These are phyloP conservation scores for Penicillium thymicola DNA, from an alignment of 2,329 filamentous ascomycete species.

Conservation along the genomic window DNA sequence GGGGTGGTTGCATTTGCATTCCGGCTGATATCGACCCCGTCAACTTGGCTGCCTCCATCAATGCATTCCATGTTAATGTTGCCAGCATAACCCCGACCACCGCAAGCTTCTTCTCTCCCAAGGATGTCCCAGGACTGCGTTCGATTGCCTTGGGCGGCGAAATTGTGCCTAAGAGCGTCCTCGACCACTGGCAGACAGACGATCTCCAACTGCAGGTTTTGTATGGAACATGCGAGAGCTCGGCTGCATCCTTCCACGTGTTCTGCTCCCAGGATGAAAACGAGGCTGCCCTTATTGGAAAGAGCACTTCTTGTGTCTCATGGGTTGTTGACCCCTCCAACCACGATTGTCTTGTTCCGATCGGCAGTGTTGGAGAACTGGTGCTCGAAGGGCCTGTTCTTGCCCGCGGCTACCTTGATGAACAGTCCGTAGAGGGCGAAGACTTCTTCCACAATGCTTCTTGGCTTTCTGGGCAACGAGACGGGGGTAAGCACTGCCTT, in stretches of 20 bases:
- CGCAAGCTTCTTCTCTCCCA: constrained; percentile 22
- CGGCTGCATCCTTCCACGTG: constrained; percentile 23
- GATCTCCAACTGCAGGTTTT: constrained; percentile 22
- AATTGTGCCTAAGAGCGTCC: not conserved
- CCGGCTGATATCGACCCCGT: constrained; percentile 46
- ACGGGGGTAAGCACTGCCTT: constrained; percentile 7
- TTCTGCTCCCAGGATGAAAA: not conserved
- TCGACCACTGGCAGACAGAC: constrained; percentile 16
- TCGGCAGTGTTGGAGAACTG: constrained; percentile 32
- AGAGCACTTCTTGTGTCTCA: constrained; percentile 21
- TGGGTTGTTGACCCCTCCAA: constrained; percentile 37
- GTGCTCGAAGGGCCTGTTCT: constrained; percentile 46
- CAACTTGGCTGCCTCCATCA: constrained; percentile 55
- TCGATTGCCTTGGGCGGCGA: constrained; percentile 26
- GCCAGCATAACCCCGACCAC: constrained; percentile 36
- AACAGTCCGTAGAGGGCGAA: constrained; percentile 46
- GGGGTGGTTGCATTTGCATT: constrained; percentile 49
- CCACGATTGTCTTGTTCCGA: constrained; percentile 29
- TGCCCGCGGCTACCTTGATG: constrained; percentile 56
- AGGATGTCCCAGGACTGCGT: constrained; percentile 28
- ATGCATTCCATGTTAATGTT: constrained; percentile 30
- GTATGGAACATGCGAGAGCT: constrained; percentile 28
- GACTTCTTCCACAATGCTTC: constrained; percentile 50
- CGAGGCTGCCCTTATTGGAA: constrained; percentile 21
- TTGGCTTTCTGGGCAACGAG: constrained; percentile 26